Base-by-base conservation (phyloP, 2,329 filamentous ascomycete species). In the Juglanconis oblonga region DNA sequence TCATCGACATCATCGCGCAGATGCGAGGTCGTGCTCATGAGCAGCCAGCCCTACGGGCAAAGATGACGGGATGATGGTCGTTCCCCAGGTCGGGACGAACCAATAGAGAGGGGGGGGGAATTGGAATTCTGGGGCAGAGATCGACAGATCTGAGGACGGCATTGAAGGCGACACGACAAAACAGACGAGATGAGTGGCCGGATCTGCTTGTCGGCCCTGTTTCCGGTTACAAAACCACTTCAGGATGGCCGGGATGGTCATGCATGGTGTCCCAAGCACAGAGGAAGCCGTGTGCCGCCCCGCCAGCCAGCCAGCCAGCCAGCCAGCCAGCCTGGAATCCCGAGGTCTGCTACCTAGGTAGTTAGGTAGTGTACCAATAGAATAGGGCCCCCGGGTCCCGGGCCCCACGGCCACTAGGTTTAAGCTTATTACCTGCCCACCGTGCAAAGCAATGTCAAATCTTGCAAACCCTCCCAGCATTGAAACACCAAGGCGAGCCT, bases 171-270 rank as follows among this genome's bases (percentile, higher is more conserved):
- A 33, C 44, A 52, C 13, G 38, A 49, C 33, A 29, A 17, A 52
- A 48, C 14, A 8, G 35, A 55, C 52, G 24, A 38, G 52, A 50
- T 32, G 24, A 38, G 40, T 31, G 51, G 52, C 14, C 45, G 50
- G 48, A 5, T 36, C 48, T 35, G 48, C 49, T 57, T 45, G 49
- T 57, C 49, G 32, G 45, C 47, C 52, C 17, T 53, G 31, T 55
- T 51, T 59, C 59, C 59, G 52, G 59, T 59, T 52, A 62, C 59
- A 59, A 35, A 62, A 56, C 48, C 42, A 50, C 62, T 54, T 55
- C 52, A 59, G 44, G 42, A 56, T n/a, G 36, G 49, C 48, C 44
- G 11, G 40, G 49, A 42, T 42, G 48, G 52, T 52, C 58, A 58
- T 59, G 58, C 62, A 63, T 50, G 52, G 54, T 24, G 54, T 49